phyloP scores from a whole-genome alignment of 2,329 filamentous ascomycete species.

The Seiridium cupressi region DNA sequence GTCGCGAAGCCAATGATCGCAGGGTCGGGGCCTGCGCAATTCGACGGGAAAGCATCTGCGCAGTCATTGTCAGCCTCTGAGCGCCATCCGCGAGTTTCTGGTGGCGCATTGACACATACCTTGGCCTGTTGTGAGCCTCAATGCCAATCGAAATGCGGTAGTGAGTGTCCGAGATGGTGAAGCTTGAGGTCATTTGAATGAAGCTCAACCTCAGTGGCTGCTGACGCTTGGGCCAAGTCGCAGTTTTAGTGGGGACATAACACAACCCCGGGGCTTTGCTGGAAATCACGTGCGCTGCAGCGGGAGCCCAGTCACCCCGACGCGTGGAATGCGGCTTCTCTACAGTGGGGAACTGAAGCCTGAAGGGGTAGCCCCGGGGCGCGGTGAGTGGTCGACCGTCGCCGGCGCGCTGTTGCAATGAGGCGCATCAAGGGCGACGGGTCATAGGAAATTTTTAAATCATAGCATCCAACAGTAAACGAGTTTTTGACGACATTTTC shows the following conservation, averaged over 20 bases:
- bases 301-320: too few species aligned
- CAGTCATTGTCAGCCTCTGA: not conserved
- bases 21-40: slow-evolving; percentile 50
- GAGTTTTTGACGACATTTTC: slow-evolving; percentile 39
- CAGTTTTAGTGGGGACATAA: not conserved
- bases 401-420: too few species aligned
- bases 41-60: slow-evolving; percentile 61
- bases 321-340: not conserved
- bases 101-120: slow-evolving; percentile 24
- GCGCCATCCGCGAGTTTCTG: not conserved
- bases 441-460: slow-evolving; percentile 23
- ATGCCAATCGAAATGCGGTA: slow-evolving; percentile 24
- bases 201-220: slow-evolving; percentile 3
- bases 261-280: not conserved
- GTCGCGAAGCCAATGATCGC: slow-evolving; percentile 45
- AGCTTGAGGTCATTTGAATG: slow-evolving; percentile 14
- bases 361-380: slow-evolving; percentile 11
- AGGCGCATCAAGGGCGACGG: not conserved
- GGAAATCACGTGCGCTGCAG: not conserved
- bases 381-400: too few species aligned
- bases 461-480: slow-evolving; percentile 27
- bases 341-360: slow-evolving; percentile 20
- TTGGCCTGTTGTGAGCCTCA: slow-evolving; percentile 32
- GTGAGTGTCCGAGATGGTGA: slow-evolving; percentile 23
- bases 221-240: slow-evolving; percentile 7